Evolutionary conservation across 371 early-diverging fungal genomes (phyloP).

Genomic region (Modicella reniformis): DNA sequence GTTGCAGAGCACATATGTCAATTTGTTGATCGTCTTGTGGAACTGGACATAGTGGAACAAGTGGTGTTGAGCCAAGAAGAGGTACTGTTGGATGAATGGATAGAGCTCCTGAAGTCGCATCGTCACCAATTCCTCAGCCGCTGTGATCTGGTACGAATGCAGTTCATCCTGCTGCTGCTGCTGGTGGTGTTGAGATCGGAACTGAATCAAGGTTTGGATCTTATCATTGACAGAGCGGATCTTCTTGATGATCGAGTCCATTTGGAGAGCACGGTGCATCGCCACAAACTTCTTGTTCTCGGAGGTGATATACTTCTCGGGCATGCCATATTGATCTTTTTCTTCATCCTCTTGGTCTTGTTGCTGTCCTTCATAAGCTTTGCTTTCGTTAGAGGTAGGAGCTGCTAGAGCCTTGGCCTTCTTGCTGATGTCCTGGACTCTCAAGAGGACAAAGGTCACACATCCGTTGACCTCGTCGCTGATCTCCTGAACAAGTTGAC

Average conservation of each 20-base stretch:
- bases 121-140: constrained; percentile 46
- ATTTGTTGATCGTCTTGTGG: constrained; percentile 76
- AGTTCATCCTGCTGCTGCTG: constrained; percentile 5
- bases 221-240: constrained; percentile 44
- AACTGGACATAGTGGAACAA: constrained; percentile 69
- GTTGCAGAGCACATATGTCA: constrained; percentile 74
- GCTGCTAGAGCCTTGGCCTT: constrained; percentile 25
- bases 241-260: constrained; percentile 49
- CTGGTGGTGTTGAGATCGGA: constrained; percentile 13
- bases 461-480: constrained; percentile 52
- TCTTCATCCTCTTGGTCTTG: constrained; percentile 55
- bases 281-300: constrained; percentile 52
- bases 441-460: constrained; percentile 42
- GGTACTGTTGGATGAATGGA: constrained; percentile 77
- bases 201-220: constrained; percentile 39
- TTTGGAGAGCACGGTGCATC: constrained; percentile 44
- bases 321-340: constrained; percentile 64
- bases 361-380: constrained; percentile 8
- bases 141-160: constrained; percentile 15
- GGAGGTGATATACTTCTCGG: constrained; percentile 61
- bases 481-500: constrained; percentile 42
- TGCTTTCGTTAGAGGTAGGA: neutral
- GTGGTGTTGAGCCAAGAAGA: constrained; percentile 69
- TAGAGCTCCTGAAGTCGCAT: constrained; percentile 59
- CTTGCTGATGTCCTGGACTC: constrained; percentile 46